Evolutionary conservation across 129 eudicot species (phyloP).

Genomic region (Flaveria sonorensis): DNA sequence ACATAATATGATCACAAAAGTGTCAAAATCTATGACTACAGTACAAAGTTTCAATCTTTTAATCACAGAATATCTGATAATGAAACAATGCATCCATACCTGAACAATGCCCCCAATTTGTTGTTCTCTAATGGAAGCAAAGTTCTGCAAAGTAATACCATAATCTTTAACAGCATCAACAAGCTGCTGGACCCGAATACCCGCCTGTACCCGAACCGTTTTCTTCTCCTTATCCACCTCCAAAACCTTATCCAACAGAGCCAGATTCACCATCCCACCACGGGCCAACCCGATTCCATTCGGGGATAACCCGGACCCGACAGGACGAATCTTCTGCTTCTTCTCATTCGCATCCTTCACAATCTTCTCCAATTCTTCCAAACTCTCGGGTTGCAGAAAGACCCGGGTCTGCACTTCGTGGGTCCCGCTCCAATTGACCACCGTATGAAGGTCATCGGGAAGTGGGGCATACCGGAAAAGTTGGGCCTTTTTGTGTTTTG

Average conservation of each 20-base stretch:
- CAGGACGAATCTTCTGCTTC: slow-evolving; percentile 79
- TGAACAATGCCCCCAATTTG: slow-evolving; percentile 96
- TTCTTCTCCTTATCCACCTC: slow-evolving; percentile 85
- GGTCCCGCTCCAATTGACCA: slow-evolving; percentile 95
- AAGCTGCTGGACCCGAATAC: slow-evolving; percentile 80
- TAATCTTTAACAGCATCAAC: slow-evolving; percentile 84
- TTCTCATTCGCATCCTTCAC: slow-evolving; percentile 57
- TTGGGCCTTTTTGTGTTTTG: slow-evolving; percentile 91
- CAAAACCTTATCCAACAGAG: slow-evolving; percentile 81
- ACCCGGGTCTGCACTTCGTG: slow-evolving; percentile 85
- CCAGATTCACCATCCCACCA: slow-evolving; percentile 93
- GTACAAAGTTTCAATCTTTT: neutral
- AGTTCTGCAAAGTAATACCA: slow-evolving; percentile 90
- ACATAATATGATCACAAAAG: neutral
- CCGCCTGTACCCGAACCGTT: slow-evolving; percentile 85
- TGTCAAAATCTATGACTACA: neutral
- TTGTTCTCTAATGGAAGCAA: slow-evolving; percentile 93
- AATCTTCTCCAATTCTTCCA: slow-evolving; percentile 45
- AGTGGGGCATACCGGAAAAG: slow-evolving; percentile 92
- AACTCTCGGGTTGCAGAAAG: slow-evolving; percentile 66
- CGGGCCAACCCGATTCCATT: slow-evolving; percentile 91
- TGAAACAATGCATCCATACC: slow-evolving; percentile 39
- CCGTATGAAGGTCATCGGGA: slow-evolving; percentile 87
- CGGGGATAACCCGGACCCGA: slow-evolving; percentile 88
- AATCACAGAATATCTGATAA: neutral